phyloP scores from a whole-genome alignment of 306 rosid species.

The Alnus rubra region DNA sequence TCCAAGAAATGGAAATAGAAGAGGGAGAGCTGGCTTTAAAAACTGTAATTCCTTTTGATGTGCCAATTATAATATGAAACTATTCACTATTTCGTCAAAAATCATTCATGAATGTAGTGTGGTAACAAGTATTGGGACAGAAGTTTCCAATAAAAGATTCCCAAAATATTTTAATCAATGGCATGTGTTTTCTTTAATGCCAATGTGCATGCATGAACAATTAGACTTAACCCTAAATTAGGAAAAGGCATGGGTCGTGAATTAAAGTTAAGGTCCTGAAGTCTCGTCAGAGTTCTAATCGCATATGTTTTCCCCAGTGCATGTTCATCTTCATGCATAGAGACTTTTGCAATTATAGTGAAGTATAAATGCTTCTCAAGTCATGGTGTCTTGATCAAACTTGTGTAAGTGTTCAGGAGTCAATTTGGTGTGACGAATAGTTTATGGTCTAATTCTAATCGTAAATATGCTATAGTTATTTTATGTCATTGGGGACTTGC shows the following conservation, averaged over 20 bases:
- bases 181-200: neutral
- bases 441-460: neutral
- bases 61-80: neutral
- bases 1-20: neutral
- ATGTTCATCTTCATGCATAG: conserved; percentile 13
- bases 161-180: neutral
- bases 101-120: neutral
- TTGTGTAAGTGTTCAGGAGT: conserved; percentile 9
- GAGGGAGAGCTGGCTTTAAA: conserved; percentile 3
- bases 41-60: neutral
- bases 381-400: conserved; percentile 23
- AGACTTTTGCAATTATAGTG: neutral
- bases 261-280: neutral
- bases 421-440: neutral
- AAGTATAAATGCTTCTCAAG: conserved; percentile 2
- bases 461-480: neutral
- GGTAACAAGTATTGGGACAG: neutral
- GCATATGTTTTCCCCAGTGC: neutral
- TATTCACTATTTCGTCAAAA: neutral
- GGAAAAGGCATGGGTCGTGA: neutral
- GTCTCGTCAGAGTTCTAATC: neutral
- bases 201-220: neutral
- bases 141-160: neutral
- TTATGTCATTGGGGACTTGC: neutral
- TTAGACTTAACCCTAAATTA: neutral